A percentile compares a stretch with the other conserved stretches of the same genome.
Conservation (phyloP, 352 stramenopile genomes). For the Phytopythium sindhum region DNA sequence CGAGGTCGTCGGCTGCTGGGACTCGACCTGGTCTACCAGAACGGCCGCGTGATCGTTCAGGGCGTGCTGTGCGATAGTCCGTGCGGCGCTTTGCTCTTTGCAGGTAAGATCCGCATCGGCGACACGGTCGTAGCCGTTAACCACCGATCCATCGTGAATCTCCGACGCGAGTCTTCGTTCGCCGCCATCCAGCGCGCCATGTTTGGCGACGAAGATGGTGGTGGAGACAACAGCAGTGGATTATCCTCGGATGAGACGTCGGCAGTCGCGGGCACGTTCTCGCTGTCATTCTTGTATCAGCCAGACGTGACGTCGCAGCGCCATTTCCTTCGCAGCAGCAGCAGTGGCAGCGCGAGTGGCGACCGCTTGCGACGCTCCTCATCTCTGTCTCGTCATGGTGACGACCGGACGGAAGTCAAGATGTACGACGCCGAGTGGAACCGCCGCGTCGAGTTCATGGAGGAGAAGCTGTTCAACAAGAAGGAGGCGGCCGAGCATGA, state of each 20-base stretch:
- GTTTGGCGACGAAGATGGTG: constrained; percentile 21
- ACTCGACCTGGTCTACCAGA: constrained; percentile 80
- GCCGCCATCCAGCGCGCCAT: constrained; percentile 69
- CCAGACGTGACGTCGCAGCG: constrained; percentile 13
- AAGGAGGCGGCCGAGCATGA: constrained; percentile 19
- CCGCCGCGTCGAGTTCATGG: constrained; percentile 73
- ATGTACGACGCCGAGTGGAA: constrained; percentile 83
- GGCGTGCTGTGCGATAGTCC: constrained; percentile 64
- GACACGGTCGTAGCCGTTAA: constrained; percentile 79
- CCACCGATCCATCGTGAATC: constrained; percentile 74
- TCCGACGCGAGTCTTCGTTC: constrained; percentile 78
- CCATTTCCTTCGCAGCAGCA: constrained; percentile 3
- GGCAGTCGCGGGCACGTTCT: constrained; percentile 30
- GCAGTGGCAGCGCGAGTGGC: background rate
- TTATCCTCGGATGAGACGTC: constrained; percentile 4
- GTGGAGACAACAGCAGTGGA: constrained; percentile 9
- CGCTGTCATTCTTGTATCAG: constrained; percentile 71
- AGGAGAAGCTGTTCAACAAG: constrained; percentile 28
- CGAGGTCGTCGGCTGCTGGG: constrained; percentile 49
- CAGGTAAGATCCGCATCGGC: constrained; percentile 71
- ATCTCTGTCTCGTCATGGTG: background rate
- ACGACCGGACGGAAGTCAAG: constrained; percentile 4
- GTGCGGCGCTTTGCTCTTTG: constrained; percentile 54
- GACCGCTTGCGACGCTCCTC: background rate
- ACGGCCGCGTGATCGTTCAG: constrained; percentile 71